A percentile compares a stretch with the other conserved stretches of the same genome.
phyloP scores from a whole-genome alignment of 23 red algal genomes.

The Gracilaria domingensis region DNA sequence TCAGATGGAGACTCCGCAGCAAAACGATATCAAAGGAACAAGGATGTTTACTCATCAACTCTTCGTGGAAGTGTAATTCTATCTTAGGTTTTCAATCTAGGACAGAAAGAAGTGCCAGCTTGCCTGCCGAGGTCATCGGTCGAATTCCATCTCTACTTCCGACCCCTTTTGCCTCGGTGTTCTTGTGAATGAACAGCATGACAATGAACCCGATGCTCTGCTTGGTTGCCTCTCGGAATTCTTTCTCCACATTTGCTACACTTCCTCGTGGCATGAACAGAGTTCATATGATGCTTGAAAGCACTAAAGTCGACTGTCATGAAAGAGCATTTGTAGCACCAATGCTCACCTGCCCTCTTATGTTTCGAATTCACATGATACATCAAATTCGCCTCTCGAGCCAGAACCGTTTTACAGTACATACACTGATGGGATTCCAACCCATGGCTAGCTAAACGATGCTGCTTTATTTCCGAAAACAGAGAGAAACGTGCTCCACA shows the following conservation, averaged over 20 bases:
- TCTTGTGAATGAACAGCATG: neutral
- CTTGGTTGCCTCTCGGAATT: neutral
- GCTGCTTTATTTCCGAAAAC: conserved; percentile 23
- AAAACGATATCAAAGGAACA: no score
- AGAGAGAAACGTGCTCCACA: neutral
- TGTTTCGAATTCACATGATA: conserved; percentile 41
- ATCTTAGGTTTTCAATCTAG: no score
- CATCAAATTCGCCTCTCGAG: conserved; percentile 23
- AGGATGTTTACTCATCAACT: no score
- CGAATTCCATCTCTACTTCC: neutral
- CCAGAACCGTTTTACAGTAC: conserved; percentile 34
- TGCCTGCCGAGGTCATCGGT: neutral
- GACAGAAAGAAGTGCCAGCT: neutral
- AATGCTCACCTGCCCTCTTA: neutral
- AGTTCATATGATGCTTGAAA: conserved; percentile 1
- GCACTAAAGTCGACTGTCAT: neutral
- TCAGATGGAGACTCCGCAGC: no score
- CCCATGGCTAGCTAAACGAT: neutral
- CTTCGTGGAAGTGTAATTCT: no score
- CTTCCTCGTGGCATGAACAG: conserved; percentile 26
- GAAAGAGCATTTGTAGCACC: conserved; percentile 33
- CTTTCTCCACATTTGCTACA: conserved; percentile 4
- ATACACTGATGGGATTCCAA: conserved; percentile 33
- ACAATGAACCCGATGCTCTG: neutral
- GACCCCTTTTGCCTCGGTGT: neutral